Evolutionary conservation across 2,329 filamentous ascomycete genomes (phyloP).

Genomic region (Pseudopithomyces maydicus): DNA sequence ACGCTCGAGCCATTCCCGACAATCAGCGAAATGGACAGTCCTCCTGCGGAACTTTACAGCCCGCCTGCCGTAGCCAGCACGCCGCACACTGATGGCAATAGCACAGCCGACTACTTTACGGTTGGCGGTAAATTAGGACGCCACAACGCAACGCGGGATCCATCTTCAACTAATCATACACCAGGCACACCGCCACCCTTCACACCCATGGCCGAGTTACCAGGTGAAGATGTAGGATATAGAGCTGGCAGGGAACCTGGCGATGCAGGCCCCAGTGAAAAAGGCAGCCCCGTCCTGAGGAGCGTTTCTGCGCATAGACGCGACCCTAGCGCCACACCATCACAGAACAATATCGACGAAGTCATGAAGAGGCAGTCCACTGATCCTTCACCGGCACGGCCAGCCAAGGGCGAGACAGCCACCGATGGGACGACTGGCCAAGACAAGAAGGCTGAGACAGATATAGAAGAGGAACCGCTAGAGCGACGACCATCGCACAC

Average conservation of each 20-base stretch:
- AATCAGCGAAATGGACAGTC: conserved; percentile 42
- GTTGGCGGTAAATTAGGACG: conserved; percentile 19
- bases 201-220: conserved; percentile 31
- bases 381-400: conserved; percentile 9
- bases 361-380: conserved; percentile 6
- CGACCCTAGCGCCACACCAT: conserved; percentile 30
- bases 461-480: conserved; percentile 1
- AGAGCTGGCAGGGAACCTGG: conserved; percentile 18
- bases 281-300: conserved; percentile 13
- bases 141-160: conserved; percentile 30
- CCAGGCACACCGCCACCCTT: conserved; percentile 20
- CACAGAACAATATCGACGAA: conserved; percentile 36
- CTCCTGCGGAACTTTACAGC: conserved; percentile 40
- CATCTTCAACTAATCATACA: conserved; percentile 32
- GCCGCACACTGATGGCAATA: conserved; percentile 13
- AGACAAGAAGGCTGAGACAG: conserved; percentile 3
- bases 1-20: conserved; percentile 26
- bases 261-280: conserved; percentile 16
- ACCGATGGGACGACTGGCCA: conserved; percentile 5
- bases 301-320: conserved; percentile 18
- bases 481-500: conserved; percentile 37
- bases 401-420: not conserved
- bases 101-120: conserved; percentile 31
- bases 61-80: conserved; percentile 25
- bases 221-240: conserved; percentile 34